These are phyloP conservation scores for Blastocystis sp. DNA, from an alignment of 352 stramenopile genomes.

Conservation along the genomic window DNA sequence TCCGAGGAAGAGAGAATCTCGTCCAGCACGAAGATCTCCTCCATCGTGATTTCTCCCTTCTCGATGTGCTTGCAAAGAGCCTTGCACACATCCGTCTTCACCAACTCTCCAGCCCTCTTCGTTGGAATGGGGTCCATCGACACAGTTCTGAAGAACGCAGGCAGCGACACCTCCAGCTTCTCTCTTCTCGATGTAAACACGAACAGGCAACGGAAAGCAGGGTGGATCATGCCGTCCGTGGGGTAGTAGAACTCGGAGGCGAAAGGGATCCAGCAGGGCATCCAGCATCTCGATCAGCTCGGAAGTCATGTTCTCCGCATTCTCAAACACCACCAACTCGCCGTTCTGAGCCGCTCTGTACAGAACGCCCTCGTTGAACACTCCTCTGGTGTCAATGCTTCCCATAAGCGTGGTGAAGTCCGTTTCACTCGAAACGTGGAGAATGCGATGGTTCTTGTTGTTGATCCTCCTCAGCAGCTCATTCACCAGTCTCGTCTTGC, in stretches of 20 bases:
- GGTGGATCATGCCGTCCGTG: neutral
- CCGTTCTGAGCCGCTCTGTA: conserved; percentile 29
- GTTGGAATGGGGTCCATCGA: neutral
- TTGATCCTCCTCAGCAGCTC: neutral
- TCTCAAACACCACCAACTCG: conserved; percentile 45
- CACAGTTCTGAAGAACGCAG: neutral
- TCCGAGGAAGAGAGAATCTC: neutral
- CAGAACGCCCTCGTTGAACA: conserved; percentile 11
- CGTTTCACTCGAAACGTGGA: conserved; percentile 42
- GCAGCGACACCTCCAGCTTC: neutral
- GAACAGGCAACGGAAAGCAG: conserved; percentile 46
- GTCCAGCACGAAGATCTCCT: neutral
- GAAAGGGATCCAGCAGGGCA: conserved; percentile 55
- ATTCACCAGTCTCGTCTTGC: neutral
- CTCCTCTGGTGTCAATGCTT: neutral
- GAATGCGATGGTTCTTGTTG: neutral
- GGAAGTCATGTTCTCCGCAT: conserved; percentile 36
- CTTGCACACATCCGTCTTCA: neutral
- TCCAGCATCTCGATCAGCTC: conserved; percentile 50
- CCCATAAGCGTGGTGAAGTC: conserved; percentile 24
- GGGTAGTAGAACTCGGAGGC: neutral
- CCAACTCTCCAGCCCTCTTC: neutral
- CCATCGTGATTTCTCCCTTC: neutral
- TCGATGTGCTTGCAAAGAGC: neutral
- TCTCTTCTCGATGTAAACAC: conserved; percentile 20